Evolutionary conservation across 2,329 filamentous ascomycete genomes (phyloP).

Genomic region (Clathrospora elynae): DNA sequence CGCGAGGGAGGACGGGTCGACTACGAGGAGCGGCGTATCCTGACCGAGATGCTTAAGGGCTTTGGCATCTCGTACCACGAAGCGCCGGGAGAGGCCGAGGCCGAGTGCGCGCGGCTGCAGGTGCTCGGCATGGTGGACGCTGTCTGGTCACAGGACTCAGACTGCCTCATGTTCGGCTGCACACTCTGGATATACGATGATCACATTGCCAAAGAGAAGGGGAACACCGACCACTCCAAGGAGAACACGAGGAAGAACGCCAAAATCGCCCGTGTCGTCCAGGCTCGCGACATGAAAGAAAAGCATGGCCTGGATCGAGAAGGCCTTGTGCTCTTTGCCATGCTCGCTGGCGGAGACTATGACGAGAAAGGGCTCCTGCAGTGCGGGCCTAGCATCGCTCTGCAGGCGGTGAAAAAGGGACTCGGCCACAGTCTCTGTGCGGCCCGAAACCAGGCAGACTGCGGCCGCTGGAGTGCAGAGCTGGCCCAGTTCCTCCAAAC

Average conservation of each 20-base stretch:
- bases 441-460: slow-evolving; percentile 26
- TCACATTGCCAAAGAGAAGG: slow-evolving; percentile 32
- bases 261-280: slow-evolving; percentile 41
- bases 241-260: slow-evolving; percentile 42
- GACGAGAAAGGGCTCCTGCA: slow-evolving; percentile 45
- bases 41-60: slow-evolving; percentile 47
- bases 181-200: slow-evolving; percentile 49
- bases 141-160: slow-evolving; percentile 56
- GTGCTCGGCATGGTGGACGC: slow-evolving; percentile 54
- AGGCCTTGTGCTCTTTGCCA: slow-evolving; percentile 49
- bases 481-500: slow-evolving; percentile 22
- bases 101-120: slow-evolving; percentile 56
- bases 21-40: slow-evolving; percentile 36
- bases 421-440: slow-evolving; percentile 40
- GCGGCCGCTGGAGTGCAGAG: slow-evolving; percentile 32
- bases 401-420: slow-evolving; percentile 31
- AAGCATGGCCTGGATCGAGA: slow-evolving; percentile 42
- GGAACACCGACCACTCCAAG: slow-evolving; percentile 26
- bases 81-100: slow-evolving; percentile 56
- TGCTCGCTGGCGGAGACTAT: slow-evolving; percentile 53
- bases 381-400: slow-evolving; percentile 45
- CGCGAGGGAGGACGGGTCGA: slow-evolving; percentile 40
- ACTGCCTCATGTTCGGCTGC: slow-evolving; percentile 56
- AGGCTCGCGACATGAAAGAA: slow-evolving; percentile 32
- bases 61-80: slow-evolving; percentile 52